phyloP scores from a whole-genome alignment of 805 yeast species.

The Sugiyamaella smithiae region DNA sequence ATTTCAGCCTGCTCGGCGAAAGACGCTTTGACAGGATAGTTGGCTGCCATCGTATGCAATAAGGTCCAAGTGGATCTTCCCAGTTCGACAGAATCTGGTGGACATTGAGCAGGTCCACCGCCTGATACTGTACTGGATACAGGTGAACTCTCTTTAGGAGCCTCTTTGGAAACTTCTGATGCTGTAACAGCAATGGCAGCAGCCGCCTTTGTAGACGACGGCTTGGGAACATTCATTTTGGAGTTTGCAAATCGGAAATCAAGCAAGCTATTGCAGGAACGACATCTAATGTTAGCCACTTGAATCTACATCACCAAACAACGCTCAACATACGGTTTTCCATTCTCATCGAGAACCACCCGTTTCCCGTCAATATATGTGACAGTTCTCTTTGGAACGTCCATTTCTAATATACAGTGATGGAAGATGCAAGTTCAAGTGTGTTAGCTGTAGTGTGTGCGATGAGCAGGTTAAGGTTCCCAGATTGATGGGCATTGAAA shows the following conservation, averaged over 20 bases:
- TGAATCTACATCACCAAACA: no score
- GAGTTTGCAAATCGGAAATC: constrained; percentile 70
- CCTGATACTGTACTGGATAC: constrained; percentile 11
- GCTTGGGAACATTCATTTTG: constrained; percentile 13
- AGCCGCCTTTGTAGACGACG: background rate
- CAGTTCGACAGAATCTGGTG: constrained; percentile 78
- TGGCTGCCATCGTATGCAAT: constrained; percentile 85
- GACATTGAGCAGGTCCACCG: constrained; percentile 43
- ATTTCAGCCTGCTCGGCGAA: constrained; percentile 64
- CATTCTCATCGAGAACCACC: constrained; percentile 79
- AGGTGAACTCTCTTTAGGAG: constrained; percentile 10
- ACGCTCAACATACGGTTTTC: constrained; percentile 73
- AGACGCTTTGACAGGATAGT: constrained; percentile 72
- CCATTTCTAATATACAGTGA: no score
- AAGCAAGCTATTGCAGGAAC: constrained; percentile 76
- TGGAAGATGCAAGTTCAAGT: no score
- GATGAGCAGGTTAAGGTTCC: no score
- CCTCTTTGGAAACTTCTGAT: background rate
- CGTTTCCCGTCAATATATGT: constrained; percentile 49
- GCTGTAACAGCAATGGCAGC: constrained; percentile 1
- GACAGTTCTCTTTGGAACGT: constrained; percentile 11
- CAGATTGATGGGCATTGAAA: no score
- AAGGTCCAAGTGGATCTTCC: constrained; percentile 93
- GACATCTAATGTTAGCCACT: constrained; percentile 51
- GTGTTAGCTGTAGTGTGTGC: no score